Conservation (phyloP, 1,139 yeast species). For the Sugiyamaella grinbergsii region DNA sequence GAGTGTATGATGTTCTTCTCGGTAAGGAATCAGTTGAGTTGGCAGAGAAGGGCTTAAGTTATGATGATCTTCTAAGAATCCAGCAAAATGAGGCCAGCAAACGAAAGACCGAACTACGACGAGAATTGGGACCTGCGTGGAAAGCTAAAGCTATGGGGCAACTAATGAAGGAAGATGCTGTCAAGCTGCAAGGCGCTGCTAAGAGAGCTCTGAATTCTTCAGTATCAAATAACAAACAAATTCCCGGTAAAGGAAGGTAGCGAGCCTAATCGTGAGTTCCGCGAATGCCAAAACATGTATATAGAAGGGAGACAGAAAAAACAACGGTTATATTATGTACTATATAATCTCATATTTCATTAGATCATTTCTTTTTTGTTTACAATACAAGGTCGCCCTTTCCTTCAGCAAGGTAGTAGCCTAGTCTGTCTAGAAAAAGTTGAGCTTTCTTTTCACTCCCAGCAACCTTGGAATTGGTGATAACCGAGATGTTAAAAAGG, state of each 20-base stretch:
- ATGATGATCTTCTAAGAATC: conserved; percentile 51
- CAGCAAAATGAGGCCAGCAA: conserved; percentile 37
- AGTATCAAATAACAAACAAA: conserved; percentile 13
- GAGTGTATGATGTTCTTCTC: conserved; percentile 76
- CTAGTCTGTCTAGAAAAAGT: conserved; percentile 40
- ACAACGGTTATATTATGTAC: conserved; percentile 15
- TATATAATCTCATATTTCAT: conserved; percentile 12
- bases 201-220: conserved; percentile 25
- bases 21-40: conserved; percentile 76
- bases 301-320: neutral
- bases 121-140: conserved; percentile 47
- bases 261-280: neutral
- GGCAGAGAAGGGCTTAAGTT: conserved; percentile 75
- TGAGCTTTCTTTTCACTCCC: conserved; percentile 52
- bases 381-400: conserved; percentile 33
- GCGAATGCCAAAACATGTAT: neutral
- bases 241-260: conserved; percentile 10
- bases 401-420: conserved; percentile 36
- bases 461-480: conserved; percentile 49
- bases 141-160: conserved; percentile 40
- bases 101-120: conserved; percentile 40
- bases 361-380: conserved; percentile 11
- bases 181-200: conserved; percentile 29
- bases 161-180: conserved; percentile 42
- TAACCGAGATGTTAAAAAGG: conserved; percentile 45